Percentiles rank a stretch among this genome's conserved stretches.
Evolutionary conservation across 1,139 yeast species (phyloP).

Genomic region (Saccharomyces pastorianus): DNA sequence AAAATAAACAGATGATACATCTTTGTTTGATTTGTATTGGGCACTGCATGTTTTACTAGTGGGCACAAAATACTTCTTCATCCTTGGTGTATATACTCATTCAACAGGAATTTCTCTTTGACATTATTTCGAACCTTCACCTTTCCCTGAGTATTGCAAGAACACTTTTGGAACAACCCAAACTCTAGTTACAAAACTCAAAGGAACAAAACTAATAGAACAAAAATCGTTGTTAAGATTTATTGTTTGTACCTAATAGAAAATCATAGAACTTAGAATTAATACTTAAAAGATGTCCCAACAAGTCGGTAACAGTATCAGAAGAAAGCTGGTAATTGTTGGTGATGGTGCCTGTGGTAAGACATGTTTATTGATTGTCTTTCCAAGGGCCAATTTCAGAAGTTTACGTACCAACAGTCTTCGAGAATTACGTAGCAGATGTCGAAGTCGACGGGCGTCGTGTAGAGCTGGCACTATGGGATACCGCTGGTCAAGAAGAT

Average conservation of each 20-base stretch:
- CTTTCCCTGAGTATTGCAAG: not conserved
- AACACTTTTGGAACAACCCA: not conserved
- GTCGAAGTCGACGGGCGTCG: constrained; percentile 92
- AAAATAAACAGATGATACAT: not conserved
- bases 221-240: not conserved
- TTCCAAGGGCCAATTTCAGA: constrained; percentile 92
- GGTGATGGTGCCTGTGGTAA: constrained; percentile 87
- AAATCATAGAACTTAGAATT: constrained; percentile 1
- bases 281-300: constrained; percentile 26
- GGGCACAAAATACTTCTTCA: not conserved
- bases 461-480: constrained; percentile 93
- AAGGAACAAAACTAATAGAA: not conserved
- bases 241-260: not conserved
- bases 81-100: not conserved
- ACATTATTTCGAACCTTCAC: not conserved
- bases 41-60: not conserved
- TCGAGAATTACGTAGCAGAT: constrained; percentile 90
- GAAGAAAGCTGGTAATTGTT: constrained; percentile 67
- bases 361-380: constrained; percentile 74
- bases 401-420: constrained; percentile 90
- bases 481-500: constrained; percentile 98
- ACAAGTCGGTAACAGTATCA: constrained; percentile 28
- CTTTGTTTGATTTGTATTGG: not conserved
- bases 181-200: not conserved
- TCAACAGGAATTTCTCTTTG: not conserved